These are phyloP conservation scores for Agarophyton chilense DNA, from an alignment of 23 red algal species.

Conservation along the genomic window DNA sequence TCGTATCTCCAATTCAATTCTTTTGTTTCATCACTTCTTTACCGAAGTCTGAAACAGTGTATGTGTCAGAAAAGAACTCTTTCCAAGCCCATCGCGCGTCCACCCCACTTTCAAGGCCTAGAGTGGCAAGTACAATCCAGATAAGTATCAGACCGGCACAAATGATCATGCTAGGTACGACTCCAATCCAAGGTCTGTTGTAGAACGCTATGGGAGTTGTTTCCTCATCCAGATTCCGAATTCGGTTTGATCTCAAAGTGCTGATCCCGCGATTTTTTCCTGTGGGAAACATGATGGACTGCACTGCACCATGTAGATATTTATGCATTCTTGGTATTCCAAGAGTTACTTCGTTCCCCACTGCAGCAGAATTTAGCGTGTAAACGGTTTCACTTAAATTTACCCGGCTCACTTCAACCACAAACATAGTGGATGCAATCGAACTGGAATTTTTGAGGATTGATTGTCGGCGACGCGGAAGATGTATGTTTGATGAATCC, in stretches of 20 bases:
- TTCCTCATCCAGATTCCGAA: background rate
- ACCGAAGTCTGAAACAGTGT: background rate
- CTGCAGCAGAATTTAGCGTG: too few relatives aligned
- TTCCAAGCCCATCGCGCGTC: constrained; percentile 24
- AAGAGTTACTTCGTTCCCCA: too few relatives aligned
- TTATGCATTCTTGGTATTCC: background rate
- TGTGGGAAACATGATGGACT: constrained; percentile 2
- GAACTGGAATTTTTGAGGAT: background rate
- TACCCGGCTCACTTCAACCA: background rate
- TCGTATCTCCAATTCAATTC: background rate
- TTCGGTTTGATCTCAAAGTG: background rate
- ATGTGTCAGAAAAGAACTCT: background rate
- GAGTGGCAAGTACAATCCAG: background rate
- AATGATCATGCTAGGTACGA: background rate
- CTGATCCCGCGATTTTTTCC: background rate
- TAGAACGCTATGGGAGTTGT: background rate
- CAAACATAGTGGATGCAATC: background rate
- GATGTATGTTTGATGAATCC: background rate
- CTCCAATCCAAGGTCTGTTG: constrained; percentile 3
- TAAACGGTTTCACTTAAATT: background rate
- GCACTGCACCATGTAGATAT: background rate
- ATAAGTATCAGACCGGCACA: background rate
- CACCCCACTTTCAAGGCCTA: background rate
- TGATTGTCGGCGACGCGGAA: too few relatives aligned
- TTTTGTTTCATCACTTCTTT: background rate